phyloP scores from a whole-genome alignment of 192 early-diverging fungal species.

The Coemansia sp. region DNA sequence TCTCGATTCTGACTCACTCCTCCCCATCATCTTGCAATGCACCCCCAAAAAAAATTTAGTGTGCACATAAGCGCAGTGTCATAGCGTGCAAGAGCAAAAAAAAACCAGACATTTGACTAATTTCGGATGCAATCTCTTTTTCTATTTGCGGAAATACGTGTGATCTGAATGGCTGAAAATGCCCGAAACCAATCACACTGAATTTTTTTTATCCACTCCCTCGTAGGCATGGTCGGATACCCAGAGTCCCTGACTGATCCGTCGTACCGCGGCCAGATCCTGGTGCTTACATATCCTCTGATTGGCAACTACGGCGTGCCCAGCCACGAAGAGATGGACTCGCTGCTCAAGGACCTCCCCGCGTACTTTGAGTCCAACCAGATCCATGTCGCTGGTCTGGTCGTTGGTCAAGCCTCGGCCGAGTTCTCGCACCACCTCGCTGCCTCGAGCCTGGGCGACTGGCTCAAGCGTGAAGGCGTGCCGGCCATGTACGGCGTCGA shows the following conservation, averaged over 20 bases:
- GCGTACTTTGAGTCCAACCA: conserved; percentile 93
- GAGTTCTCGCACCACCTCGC: conserved; percentile 96
- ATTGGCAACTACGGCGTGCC: conserved; percentile 99
- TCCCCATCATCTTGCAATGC: no score
- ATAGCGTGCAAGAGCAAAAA: not conserved
- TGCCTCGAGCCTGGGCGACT: conserved; percentile 74
- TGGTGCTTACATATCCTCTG: conserved; percentile 96
- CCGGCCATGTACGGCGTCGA: conserved; percentile 95
- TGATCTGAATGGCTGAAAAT: not conserved
- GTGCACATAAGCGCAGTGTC: no score
- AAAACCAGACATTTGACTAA: not conserved
- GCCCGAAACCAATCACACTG: not conserved
- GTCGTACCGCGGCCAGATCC: conserved; percentile 96
- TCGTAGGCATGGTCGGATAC: conserved; percentile 94
- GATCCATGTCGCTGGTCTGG: conserved; percentile 92
- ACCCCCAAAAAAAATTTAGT: no score
- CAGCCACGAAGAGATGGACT: conserved; percentile 80
- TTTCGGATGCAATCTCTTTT: not conserved
- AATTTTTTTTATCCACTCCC: conserved; percentile 21
- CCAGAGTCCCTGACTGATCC: conserved; percentile 99
- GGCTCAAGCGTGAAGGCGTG: conserved; percentile 91
- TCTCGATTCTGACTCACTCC: no score
- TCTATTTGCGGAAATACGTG: not conserved
- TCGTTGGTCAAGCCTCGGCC: conserved; percentile 88
- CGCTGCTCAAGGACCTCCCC: conserved; percentile 81